Evolutionary conservation across 78 protist genomes (phyloP), one percentile per base, ranked within the genome.

Genomic region (Parvularia atlantis): DNA sequence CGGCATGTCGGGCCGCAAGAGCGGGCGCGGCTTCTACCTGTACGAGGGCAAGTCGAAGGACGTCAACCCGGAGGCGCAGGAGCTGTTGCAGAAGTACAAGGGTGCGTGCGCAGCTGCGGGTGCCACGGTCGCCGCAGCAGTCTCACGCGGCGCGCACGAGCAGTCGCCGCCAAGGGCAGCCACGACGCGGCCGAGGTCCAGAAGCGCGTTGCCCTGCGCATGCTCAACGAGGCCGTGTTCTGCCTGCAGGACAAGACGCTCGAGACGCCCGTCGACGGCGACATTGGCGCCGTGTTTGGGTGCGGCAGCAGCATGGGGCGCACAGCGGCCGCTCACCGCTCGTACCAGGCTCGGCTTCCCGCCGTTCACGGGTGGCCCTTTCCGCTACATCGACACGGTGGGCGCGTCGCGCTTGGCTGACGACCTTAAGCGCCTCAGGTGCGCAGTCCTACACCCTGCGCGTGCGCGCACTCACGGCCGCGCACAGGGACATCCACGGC

Each of bases 281-380:
- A 74, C 60, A 63, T 70, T 26, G 80, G 80, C 41, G 72, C 65
- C 50, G 75, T 73, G 26, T 81, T 69, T 50, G 80, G 74, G 46
- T 41, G 46, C 46, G 46, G 46, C 46, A 4, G 4, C 46, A 41
- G 9, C 4, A 41, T 41, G 46, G 19, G 46, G n/a, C n/a, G n/a
- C n/a, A n/a, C n/a, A n/a, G n/a, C n/a, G n/a, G n/a, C n/a, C n/a
- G n/a, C n/a, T n/a, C n/a, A n/a, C n/a, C n/a, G n/a, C n/a, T n/a
- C n/a, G n/a, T n/a, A n/a, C n/a, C 9, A 41, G 46, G 22, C 33
- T 69, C 13, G 83, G 83, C 30, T 78, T 69, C 67, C 80, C 91
- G 13, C 91, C 91, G 9, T 58, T 76, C 78, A 52, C 20, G 11
- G 91, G 91, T 62, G 91, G 91, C 16, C 87, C 86, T 31, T 77